Evolutionary conservation across 495 filamentous ascomycete genomes (phyloP), one percentile per base, ranked within the genome.

Genomic region (Hypomontagnella monticulosa): DNA sequence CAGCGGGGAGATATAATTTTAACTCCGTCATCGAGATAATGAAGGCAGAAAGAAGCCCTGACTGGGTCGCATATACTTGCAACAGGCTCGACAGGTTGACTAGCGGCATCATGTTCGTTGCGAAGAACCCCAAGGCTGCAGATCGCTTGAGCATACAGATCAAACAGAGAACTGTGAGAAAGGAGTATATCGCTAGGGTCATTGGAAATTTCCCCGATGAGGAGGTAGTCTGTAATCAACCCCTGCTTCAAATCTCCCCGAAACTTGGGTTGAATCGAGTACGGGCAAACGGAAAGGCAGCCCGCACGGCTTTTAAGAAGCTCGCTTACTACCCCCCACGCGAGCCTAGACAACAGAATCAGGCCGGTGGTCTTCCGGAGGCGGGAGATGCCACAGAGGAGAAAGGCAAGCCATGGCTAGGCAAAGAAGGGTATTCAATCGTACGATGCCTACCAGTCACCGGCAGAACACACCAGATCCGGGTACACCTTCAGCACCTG

Each of bases 81-180:
- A 97, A 99, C 70, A 84, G 95, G 34, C 86, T 99, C n/a, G 95
- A 99, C 71, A 81, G 95, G 42, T 77, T 99, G 58, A 99, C 95
- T 0, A 96, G 92, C 47, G 95, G 95, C 19, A 87, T 99, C 62
- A 99, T 99, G 95, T 99, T 99, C 77, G 88, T 98, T 55, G 94
- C 89, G 9, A 98, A 98, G 72, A 80, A 89, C 46, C 78, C 87
- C 42, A 86, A 88, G 72, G 91, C 91, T 0, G 93, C 95, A 1
- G 93, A 95, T 42, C 77, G 81, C 40, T 84, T 99, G 63, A 84
- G 87, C 47, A 70, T 74, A 15, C 87, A 96, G 71, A 88, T 99
- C 16, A 83, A 83, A 57, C 82, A 80, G 2, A 83, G 95, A 33
- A 91, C 87, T 8, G 89, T 99, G 11, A 88, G 89, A 67, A 99